A percentile compares a stretch with the other conserved stretches of the same genome.
These are phyloP conservation scores for Tuber indicum DNA, from an alignment of 495 filamentous ascomycete genomes.

Conservation along the genomic window DNA sequence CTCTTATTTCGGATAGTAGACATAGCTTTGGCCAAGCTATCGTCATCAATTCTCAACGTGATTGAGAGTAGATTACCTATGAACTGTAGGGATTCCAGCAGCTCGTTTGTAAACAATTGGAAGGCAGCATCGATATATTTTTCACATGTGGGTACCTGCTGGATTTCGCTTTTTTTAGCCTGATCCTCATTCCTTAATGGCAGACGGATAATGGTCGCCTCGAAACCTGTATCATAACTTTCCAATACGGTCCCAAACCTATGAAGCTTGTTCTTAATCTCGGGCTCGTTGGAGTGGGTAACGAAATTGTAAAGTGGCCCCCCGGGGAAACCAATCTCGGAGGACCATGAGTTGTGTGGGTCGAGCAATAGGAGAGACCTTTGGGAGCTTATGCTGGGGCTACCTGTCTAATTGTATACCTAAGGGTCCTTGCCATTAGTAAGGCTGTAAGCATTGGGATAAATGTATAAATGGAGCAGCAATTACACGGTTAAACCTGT, in stretches of 20 bases:
- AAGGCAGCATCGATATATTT: constrained; percentile 43
- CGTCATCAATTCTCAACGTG: constrained; percentile 31
- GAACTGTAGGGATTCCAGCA: constrained; percentile 44
- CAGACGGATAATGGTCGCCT: constrained; percentile 47
- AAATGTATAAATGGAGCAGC: no score
- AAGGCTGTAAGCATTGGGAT: no score
- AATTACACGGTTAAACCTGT: no score
- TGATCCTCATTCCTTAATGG: no score
- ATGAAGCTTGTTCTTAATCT: constrained; percentile 44
- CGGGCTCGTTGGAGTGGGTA: constrained; percentile 22
- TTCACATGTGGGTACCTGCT: constrained; percentile 27
- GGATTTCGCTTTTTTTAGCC: constrained; percentile 37
- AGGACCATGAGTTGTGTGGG: constrained; percentile 46
- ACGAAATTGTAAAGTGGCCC: constrained; percentile 46
- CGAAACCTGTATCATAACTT: constrained; percentile 19
- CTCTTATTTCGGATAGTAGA: constrained; percentile 20
- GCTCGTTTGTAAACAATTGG: constrained; percentile 40
- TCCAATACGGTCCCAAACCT: constrained; percentile 39
- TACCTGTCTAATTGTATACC: constrained; percentile 49
- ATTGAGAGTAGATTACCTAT: constrained; percentile 44
- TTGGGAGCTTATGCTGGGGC: constrained; percentile 44
- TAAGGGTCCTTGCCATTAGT: constrained; percentile 8
- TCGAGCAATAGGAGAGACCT: constrained; percentile 44
- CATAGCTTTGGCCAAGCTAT: constrained; percentile 32
- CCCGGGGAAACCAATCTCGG: constrained; percentile 32